Evolutionary conservation across 1,284 basidiomycete genomes (phyloP), one percentile per base, ranked within the genome.

Genomic region (Trametes hirsuta): DNA sequence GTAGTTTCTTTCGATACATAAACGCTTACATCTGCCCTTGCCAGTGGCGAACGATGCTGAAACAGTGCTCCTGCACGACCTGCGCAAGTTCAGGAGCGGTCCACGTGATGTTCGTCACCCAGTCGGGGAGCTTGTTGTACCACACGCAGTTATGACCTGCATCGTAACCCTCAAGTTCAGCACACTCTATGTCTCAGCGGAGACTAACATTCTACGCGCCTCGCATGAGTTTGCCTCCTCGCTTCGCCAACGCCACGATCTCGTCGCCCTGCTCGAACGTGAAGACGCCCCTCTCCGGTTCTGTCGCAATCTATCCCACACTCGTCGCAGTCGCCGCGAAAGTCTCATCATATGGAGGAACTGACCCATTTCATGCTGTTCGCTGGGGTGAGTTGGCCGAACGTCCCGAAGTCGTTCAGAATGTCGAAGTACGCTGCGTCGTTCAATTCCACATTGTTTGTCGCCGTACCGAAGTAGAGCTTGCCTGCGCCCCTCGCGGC

Each of bases 281-380:
- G 71, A 83, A 85, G 6, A 64, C 67, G 51, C 80, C 81, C 39
- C 74, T 78, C 15, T 70, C 69, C 4, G 82, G 81, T 62, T 86
- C 84, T 5, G 82, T 84, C 0, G 79, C 78, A 60, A 82, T 79
- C 81, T 82, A 24, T 22, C 11, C 15, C n/a, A 6, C 14, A 5
- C 30, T 30, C 30, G 30, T 30, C 30, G 30, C 6, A 12, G n/a
- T 36, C 47, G 18, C 5, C 3, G 30, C n/a, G 3, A 36, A 18
- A 5, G 22, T 1, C 14, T 12, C 39, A 35, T n/a, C 6, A 39
- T 53, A 25, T 25, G 34, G 9, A 44, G 25, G 4, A 9, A 15
- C 73, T n/a, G 47, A 79, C 81, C 83, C 82, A 84, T 78, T 83
- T 84, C 81, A 83, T 81, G 55, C 76, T 80, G 65, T 84, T 84